A percentile compares a stretch with the other conserved stretches of the same genome.
Conservation (phyloP, 2,329 filamentous ascomycete genomes). For the Diaporthe citri region DNA sequence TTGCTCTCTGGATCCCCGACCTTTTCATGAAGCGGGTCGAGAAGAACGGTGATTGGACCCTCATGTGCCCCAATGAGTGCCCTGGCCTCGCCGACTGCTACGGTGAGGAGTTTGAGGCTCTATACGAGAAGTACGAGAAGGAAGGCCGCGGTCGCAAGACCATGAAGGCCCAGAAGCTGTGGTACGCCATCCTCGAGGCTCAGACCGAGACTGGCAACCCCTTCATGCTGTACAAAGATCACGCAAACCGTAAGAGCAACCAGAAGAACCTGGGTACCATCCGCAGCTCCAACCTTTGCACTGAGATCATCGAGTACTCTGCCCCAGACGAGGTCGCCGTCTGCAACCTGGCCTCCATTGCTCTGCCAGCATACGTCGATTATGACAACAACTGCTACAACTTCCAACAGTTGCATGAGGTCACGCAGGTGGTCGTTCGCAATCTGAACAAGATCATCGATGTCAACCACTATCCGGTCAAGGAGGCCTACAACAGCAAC, state of each 20-base stretch:
- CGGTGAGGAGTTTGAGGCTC: slow-evolving; percentile 94
- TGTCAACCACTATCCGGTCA: slow-evolving; percentile 97
- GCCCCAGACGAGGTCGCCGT: slow-evolving; percentile 98
- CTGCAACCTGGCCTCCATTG: slow-evolving; percentile 96
- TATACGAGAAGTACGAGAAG: slow-evolving; percentile 93
- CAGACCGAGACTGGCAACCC: slow-evolving; percentile 99
- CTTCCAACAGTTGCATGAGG: slow-evolving; percentile 97
- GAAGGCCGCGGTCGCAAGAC: slow-evolving; percentile 91
- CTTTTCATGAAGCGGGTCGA: slow-evolving; percentile 99
- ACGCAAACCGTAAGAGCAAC: slow-evolving; percentile 99
- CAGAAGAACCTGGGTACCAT: slow-evolving; percentile 99
- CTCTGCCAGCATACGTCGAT: slow-evolving; percentile 92
- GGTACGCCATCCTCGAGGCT: slow-evolving; percentile 98
- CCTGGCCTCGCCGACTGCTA: slow-evolving; percentile 96
- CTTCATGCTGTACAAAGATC: slow-evolving; percentile 99
- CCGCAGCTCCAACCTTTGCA: slow-evolving; percentile 98
- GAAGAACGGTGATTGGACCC: slow-evolving; percentile 94
- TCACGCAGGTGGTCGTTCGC: slow-evolving; percentile 89
- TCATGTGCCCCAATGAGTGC: slow-evolving; percentile 98
- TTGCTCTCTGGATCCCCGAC: slow-evolving; percentile 98
- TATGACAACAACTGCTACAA: slow-evolving; percentile 87
- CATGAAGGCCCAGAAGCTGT: slow-evolving; percentile 97
- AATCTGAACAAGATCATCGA: slow-evolving; percentile 99
- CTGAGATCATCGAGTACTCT: slow-evolving; percentile 97
- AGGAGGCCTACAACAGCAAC: slow-evolving; percentile 94